Evolutionary conservation across 2,329 filamentous ascomycete species (phyloP).

Genomic region (Xylariaceae sp.): DNA sequence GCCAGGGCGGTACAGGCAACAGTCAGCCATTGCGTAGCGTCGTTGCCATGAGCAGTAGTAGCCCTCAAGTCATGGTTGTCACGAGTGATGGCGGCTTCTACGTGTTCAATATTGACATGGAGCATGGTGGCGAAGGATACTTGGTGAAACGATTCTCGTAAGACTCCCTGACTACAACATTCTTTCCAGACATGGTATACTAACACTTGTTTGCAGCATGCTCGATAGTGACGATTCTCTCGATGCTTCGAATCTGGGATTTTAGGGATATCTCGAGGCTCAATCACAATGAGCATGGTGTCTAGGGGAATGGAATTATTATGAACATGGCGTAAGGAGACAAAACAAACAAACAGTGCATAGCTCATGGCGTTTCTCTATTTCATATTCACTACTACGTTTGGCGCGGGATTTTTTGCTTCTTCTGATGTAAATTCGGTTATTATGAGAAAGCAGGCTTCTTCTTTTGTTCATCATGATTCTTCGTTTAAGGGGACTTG

Average conservation of each 20-base stretch:
- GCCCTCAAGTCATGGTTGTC: constrained; percentile 95
- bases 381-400: neutral
- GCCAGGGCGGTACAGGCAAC: constrained; percentile 23
- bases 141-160: constrained; percentile 90
- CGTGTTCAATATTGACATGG: constrained; percentile 91
- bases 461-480: too few relatives aligned
- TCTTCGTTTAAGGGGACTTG: too few relatives aligned
- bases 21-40: constrained; percentile 67
- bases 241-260: constrained; percentile 44
- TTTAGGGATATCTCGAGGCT: constrained; percentile 22
- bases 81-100: constrained; percentile 95
- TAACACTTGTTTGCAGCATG: too few relatives aligned
- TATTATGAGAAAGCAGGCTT: too few relatives aligned
- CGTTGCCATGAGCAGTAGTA: constrained; percentile 94
- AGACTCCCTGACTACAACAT: too few relatives aligned
- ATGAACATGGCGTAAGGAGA: neutral
- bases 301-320: too few relatives aligned
- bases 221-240: constrained; percentile 52
- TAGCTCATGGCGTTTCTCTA: constrained; percentile 9
- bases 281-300: neutral
- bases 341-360: constrained; percentile 6
- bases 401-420: neutral
- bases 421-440: neutral
- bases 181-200: too few relatives aligned
- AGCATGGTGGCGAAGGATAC: constrained; percentile 87